A percentile compares a stretch with the other conserved stretches of the same genome.
These are phyloP conservation scores for Monascus ruber DNA, from an alignment of 2,329 filamentous ascomycete genomes.

Conservation along the genomic window DNA sequence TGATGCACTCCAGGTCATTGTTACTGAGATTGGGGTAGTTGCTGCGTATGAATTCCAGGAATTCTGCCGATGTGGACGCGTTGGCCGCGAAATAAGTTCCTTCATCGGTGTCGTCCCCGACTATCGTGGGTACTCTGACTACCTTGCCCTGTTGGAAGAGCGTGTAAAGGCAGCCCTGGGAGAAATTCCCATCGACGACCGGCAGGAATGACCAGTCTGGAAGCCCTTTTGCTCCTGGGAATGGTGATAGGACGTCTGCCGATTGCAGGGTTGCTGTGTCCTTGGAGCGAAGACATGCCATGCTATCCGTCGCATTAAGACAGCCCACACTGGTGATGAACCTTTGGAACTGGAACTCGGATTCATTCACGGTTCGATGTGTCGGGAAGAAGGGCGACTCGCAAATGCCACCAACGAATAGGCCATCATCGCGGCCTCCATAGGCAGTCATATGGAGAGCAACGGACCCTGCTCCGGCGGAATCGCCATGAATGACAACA, in stretches of 20 bases:
- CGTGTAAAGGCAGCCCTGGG: slow-evolving; percentile 41
- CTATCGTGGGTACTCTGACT: slow-evolving; percentile 44
- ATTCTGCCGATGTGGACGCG: slow-evolving; percentile 36
- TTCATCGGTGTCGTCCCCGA: slow-evolving; percentile 36
- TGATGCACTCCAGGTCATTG: slow-evolving; percentile 38
- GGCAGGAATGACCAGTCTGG: slow-evolving; percentile 46
- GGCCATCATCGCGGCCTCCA: slow-evolving; percentile 34
- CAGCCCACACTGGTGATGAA: slow-evolving; percentile 36
- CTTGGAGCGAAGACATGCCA: slow-evolving; percentile 36
- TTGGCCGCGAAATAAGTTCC: slow-evolving; percentile 34
- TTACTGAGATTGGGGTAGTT: slow-evolving; percentile 45
- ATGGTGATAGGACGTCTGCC: slow-evolving; percentile 29
- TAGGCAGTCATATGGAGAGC: slow-evolving; percentile 43
- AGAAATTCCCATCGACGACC: slow-evolving; percentile 43
- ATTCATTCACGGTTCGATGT: slow-evolving; percentile 34
- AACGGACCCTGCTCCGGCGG: slow-evolving; percentile 50
- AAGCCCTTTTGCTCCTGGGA: slow-evolving; percentile 24
- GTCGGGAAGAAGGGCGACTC: slow-evolving; percentile 40
- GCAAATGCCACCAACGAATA: slow-evolving; percentile 39
- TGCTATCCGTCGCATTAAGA: slow-evolving; percentile 20
- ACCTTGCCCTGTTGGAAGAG: slow-evolving; percentile 40
- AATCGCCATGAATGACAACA: slow-evolving; percentile 52
- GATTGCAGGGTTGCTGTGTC: slow-evolving; percentile 31
- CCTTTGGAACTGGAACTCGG: slow-evolving; percentile 38
- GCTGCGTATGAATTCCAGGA: slow-evolving; percentile 43